Evolutionary conservation across 1,139 yeast species (phyloP), one percentile per base, ranked within the genome.

Genomic region (Diutina sp.): DNA sequence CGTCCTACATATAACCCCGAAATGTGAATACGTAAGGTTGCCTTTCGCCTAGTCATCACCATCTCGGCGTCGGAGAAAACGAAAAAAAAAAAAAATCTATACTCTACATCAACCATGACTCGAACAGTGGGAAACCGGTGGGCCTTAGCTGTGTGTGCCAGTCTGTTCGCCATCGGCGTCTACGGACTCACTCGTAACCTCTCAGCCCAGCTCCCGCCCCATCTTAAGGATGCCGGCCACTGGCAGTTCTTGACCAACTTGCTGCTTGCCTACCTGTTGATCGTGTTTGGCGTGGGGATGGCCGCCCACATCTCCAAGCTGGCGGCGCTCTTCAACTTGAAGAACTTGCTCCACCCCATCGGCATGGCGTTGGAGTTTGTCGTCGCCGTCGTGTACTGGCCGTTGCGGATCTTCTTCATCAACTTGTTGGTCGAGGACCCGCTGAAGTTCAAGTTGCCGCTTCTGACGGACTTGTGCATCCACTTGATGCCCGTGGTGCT

Each of bases 181-280:
- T 71, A 66, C 58, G 79, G 78, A 0, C 54, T 60, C 9, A 32
- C 45, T 50, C 56, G 58, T 48, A 58, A 69, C 6, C 57, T 64
- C 57, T 55, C 58, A 52, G 61, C 67, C 30, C 60, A 57, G n/a
- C 67, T 82, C 32, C 89, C 90, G 0, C 71, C 68, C 1, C 72
- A 70, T 54, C 67, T 85, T 46, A 70, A 63, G 5, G 67, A 68
- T 12, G 90, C 83, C 0, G 91, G 91, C 1, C 85, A 78, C 58
- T 78, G 78, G 71, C 90, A 85, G 65, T 85, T 85, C 65, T 71
- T 85, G 55, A 85, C 93, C 14, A 85, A 84, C 64, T 65, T 84
- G 12, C 79, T 87, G 54, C 61, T 85, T 28, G 67, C 68, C 0
- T 68, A 77, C 44, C 78, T 88, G 1, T 61, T 82, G 14, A 59